Conservation (phyloP, 805 yeast genomes). For the Sungouiella blattae region DNA sequence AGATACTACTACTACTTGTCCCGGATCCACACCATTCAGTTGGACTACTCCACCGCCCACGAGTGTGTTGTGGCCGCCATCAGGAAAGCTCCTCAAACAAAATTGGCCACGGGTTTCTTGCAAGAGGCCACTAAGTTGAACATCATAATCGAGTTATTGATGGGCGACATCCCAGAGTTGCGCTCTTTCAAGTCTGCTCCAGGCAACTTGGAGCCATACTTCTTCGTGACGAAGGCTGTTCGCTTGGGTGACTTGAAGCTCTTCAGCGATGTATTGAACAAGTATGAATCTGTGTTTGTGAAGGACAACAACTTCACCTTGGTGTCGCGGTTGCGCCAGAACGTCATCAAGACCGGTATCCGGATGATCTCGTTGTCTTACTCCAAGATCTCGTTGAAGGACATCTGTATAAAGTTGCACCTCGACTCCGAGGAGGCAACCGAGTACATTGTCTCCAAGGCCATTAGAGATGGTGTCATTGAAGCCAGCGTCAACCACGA, state of each 20-base stretch:
- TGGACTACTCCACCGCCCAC: constrained; percentile 86
- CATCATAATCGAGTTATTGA: constrained; percentile 83
- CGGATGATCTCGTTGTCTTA: constrained; percentile 89
- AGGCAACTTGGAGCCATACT: constrained; percentile 64
- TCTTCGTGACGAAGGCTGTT: constrained; percentile 86
- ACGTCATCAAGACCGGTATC: constrained; percentile 96
- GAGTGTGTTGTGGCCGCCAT: constrained; percentile 92
- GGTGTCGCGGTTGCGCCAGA: constrained; percentile 87
- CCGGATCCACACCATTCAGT: constrained; percentile 85
- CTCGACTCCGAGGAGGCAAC: constrained; percentile 94
- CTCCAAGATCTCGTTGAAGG: constrained; percentile 85
- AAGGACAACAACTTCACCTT: constrained; percentile 80
- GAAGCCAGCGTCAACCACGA: constrained; percentile 93
- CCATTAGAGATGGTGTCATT: constrained; percentile 95
- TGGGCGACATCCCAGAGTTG: constrained; percentile 95
- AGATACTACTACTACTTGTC: constrained; percentile 90
- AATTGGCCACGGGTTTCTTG: constrained; percentile 78
- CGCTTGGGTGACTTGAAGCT: constrained; percentile 83
- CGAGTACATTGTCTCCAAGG: constrained; percentile 94
- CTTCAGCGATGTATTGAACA: constrained; percentile 67
- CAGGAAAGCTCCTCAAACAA: constrained; percentile 92
- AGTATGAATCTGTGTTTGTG: constrained; percentile 59
- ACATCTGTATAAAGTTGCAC: constrained; percentile 87
- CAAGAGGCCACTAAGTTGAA: constrained; percentile 87
- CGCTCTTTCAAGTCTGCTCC: constrained; percentile 65